These are phyloP conservation scores for Zalaria sp. DNA, from an alignment of 2,329 filamentous ascomycete species.

Conservation along the genomic window DNA sequence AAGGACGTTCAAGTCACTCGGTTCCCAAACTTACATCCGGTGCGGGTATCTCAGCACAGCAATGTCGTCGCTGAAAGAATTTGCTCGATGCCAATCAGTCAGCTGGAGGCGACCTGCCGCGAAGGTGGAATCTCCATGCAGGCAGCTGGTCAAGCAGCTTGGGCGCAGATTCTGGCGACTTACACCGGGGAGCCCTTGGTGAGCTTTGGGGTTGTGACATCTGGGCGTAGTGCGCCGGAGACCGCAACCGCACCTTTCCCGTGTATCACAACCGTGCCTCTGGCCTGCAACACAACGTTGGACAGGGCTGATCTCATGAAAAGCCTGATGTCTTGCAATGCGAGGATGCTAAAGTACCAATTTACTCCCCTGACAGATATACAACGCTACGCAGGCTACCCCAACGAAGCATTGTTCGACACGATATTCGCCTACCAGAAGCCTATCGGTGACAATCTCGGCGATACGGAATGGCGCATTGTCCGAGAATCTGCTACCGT, in stretches of 20 bases:
- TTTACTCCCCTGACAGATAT: conserved; percentile 57
- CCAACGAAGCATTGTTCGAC: conserved; percentile 60
- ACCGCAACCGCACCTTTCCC: conserved; percentile 54
- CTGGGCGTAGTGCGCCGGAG: conserved; percentile 52
- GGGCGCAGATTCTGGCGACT: conserved; percentile 58
- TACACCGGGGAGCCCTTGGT: conserved; percentile 64
- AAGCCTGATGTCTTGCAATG: conserved; percentile 52
- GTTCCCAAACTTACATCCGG: conserved; percentile 66
- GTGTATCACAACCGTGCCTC: conserved; percentile 68
- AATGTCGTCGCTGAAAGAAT: conserved; percentile 21
- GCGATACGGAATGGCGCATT: conserved; percentile 40
- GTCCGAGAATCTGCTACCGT: conserved; percentile 53
- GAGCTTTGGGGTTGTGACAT: conserved; percentile 68
- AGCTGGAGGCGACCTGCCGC: conserved; percentile 44
- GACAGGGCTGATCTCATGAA: conserved; percentile 45
- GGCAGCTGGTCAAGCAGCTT: conserved; percentile 60
- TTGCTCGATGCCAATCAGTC: conserved; percentile 25
- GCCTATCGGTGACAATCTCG: conserved; percentile 14
- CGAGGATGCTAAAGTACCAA: conserved; percentile 52
- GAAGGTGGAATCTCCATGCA: conserved; percentile 56
- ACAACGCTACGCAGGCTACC: conserved; percentile 54
- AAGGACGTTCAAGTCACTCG: conserved; percentile 34
- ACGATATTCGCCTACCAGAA: conserved; percentile 78
- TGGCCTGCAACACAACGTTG: conserved; percentile 42
- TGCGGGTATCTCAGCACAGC: conserved; percentile 25